Evolutionary conservation across 352 stramenopile species (phyloP).

Genomic region (Pythium rishiriense): DNA sequence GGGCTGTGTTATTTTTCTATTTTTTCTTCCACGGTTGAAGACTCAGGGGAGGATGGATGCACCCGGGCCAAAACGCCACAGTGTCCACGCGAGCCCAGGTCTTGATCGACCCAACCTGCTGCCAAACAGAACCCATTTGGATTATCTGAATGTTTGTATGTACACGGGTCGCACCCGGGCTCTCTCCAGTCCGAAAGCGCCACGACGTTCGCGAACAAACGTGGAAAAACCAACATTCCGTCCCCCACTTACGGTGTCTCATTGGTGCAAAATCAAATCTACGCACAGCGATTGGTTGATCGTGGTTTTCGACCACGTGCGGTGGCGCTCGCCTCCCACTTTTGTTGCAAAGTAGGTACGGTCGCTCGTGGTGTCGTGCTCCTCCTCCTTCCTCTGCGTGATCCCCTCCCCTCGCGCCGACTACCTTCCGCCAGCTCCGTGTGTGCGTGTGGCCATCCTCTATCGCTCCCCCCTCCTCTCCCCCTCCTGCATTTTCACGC

Average conservation of each 20-base stretch:
- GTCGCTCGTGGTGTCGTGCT: conserved; percentile 21
- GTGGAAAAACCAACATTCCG: conserved; percentile 31
- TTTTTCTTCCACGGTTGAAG: conserved; percentile 22
- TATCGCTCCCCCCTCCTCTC: conserved; percentile 15
- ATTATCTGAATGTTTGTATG: conserved; percentile 25
- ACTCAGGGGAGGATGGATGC: conserved; percentile 12
- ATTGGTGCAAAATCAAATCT: conserved; percentile 28
- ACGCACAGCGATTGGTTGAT: conserved; percentile 25
- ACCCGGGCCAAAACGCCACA: conserved; percentile 5
- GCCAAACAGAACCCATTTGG: neutral
- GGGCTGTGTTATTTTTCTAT: conserved; percentile 1
- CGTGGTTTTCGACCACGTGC: conserved; percentile 17
- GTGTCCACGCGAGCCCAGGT: conserved; percentile 10
- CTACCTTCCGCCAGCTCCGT: conserved; percentile 17
- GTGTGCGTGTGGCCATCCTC: conserved; percentile 3
- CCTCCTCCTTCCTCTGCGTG: conserved; percentile 1
- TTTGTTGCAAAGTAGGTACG: conserved; percentile 28
- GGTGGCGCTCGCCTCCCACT: conserved; percentile 22
- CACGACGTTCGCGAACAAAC: conserved; percentile 25
- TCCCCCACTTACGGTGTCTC: neutral
- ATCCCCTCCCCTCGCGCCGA: conserved; percentile 6
- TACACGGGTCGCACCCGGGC: conserved; percentile 4
- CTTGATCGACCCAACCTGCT: neutral
- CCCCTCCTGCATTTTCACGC: conserved; percentile 12
- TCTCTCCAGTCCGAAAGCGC: conserved; percentile 20